Conservation (phyloP, 305 asterid species). For the Fraxinus baroniana region DNA sequence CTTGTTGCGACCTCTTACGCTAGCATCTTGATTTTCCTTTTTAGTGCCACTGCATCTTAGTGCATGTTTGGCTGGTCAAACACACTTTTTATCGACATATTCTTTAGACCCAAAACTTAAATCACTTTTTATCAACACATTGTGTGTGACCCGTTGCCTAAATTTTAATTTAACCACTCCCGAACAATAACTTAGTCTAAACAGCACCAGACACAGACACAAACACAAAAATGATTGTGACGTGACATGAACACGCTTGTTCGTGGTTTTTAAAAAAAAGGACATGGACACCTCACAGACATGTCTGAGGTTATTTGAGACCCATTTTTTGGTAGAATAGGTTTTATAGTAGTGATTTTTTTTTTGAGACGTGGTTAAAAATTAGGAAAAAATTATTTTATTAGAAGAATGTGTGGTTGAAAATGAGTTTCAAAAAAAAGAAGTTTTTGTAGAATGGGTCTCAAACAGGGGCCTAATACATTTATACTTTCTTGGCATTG, state of each 20-base stretch:
- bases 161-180: not conserved
- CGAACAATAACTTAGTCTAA: not conserved
- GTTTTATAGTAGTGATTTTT: too few species aligned
- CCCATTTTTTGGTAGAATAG: too few species aligned
- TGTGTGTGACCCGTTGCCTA: not conserved
- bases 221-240: not conserved
- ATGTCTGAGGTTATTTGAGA: not conserved
- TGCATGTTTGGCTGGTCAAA: not conserved
- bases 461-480: not conserved
- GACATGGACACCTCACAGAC: not conserved
- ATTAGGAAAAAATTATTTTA: too few species aligned
- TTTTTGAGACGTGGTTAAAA: too few species aligned
- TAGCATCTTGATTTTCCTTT: not conserved
- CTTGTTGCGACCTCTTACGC: not conserved
- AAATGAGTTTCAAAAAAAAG: too few species aligned
- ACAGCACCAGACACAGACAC: not conserved
- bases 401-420: too few species aligned
- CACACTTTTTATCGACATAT: not conserved
- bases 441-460: too few species aligned
- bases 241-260: not conserved
- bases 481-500: not conserved
- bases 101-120: not conserved
- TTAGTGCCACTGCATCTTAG: not conserved
- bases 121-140: not conserved
- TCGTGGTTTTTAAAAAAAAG: not conserved